Base-by-base conservation (phyloP, 139 green algal species). In the Gonium pectorale region DNA sequence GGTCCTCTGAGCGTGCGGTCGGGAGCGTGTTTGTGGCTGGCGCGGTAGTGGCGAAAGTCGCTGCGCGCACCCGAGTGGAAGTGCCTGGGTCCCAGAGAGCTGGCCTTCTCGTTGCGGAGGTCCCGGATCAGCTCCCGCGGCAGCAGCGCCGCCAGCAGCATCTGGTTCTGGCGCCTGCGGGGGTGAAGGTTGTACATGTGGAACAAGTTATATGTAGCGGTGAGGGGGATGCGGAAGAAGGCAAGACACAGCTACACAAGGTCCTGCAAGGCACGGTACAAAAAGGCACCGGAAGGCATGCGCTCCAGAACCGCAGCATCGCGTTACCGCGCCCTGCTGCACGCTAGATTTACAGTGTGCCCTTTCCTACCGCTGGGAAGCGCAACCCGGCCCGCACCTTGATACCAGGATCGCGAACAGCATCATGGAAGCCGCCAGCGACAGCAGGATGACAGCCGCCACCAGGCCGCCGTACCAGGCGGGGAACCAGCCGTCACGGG, bases 341-440 rank as follows among this genome's bases (percentile, higher is more conserved):
- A 56, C 17, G 49, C 49, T 13, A 26, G 49, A 56, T 17, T 26
- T 26, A 56, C 13, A 56, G 13, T 56, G 49, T 17, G 17, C 49
- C 49, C 49, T 26, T 56, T 13, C 49, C 13, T 17, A 13, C 49
- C 49, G 49, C 49, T 17, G 49, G 13, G 13, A 56, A 13, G 13
- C 49, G 49, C 13, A 56, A 13, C 49, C 13, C 49, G 49, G 13
- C 49, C 49, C 68, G 0, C 73, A 81, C 75, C 75, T 71, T 21
- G 75, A 71, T 31, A 82, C 59, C 59, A 82, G 60, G 38, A 82
- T 21, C 5, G 37, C 59, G 43, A 82, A 82, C n/a, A 71, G 38
- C 40, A 82, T 40, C 75, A 49, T 0, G 24, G 77, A 49, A 24
- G 49, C 22, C n/a, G 21, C 43, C 41, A 73, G 40, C 22, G 62